phyloP scores from a whole-genome alignment of 225 moss, liverwort and hornwort species.

The Rhytidiadelphus loreus region DNA sequence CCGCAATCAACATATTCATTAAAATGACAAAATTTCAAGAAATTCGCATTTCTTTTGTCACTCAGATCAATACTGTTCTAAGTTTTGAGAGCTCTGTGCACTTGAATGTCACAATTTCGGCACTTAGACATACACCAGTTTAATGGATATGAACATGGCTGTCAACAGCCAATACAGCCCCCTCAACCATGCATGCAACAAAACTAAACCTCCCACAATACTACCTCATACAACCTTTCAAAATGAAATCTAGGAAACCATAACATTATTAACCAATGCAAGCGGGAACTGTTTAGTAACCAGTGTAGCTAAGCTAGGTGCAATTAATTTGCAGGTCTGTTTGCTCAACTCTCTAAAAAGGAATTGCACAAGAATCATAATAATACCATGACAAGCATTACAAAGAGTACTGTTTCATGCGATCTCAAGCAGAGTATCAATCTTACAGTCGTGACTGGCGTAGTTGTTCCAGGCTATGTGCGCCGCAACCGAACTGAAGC shows the following conservation, averaged over 20 bases:
- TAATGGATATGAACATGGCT: neutral
- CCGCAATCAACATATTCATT: neutral
- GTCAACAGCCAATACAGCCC: too few species aligned
- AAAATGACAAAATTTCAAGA: neutral
- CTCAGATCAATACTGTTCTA: neutral
- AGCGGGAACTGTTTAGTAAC: too few species aligned
- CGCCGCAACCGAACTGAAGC: neutral
- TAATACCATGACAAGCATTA: neutral
- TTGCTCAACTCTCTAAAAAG: neutral
- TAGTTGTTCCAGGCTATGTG: slow-evolving; percentile 9
- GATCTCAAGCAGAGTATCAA: neutral
- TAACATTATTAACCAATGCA: neutral
- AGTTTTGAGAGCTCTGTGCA: neutral
- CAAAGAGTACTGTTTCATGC: neutral
- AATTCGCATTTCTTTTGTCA: neutral
- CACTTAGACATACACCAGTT: neutral
- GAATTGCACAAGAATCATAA: neutral
- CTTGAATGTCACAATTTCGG: neutral
- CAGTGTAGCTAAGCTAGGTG: neutral
- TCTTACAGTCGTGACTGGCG: slow-evolving; percentile 3
- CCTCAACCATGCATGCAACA: neutral
- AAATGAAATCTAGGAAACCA: neutral
- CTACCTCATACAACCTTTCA: neutral
- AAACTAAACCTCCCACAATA: neutral
- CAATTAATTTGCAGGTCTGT: neutral